Conservation (phyloP, 169 alveolate species). For the Plasmodium sp. region DNA sequence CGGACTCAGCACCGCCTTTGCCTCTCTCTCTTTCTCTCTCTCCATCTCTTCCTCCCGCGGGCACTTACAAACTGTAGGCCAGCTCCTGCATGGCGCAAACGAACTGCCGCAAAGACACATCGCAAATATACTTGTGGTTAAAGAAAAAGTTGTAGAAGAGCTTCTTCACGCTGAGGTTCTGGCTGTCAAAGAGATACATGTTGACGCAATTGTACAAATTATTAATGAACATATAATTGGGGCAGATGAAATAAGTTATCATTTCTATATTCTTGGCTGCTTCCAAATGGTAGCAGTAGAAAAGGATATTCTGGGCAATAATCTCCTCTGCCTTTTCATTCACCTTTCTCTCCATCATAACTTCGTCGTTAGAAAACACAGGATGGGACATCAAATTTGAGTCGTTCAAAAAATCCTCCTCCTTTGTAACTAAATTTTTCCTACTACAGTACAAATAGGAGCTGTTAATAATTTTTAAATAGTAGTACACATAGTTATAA, state of each 20-base stretch:
- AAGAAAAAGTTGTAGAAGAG: constrained; percentile 60
- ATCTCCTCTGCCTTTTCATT: constrained; percentile 49
- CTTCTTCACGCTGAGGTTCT: neutral
- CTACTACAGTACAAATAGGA: constrained; percentile 13
- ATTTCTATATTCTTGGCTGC: constrained; percentile 51
- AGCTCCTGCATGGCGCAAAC: constrained; percentile 27
- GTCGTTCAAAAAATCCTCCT: neutral
- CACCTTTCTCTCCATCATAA: constrained; percentile 15
- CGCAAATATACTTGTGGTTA: constrained; percentile 46
- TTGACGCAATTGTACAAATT: constrained; percentile 33
- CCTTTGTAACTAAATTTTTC: constrained; percentile 11
- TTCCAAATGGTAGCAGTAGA: constrained; percentile 26
- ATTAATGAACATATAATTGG: constrained; percentile 42
- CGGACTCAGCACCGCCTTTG: neutral
- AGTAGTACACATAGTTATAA: constrained; percentile 30
- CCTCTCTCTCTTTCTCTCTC: neutral
- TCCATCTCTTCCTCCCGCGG: neutral
- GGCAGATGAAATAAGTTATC: constrained; percentile 61
- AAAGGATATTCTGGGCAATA: constrained; percentile 51
- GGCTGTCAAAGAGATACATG: constrained; percentile 36
- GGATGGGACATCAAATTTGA: neutral
- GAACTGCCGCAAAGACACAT: constrained; percentile 33
- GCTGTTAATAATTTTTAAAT: constrained; percentile 46
- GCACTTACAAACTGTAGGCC: constrained; percentile 30
- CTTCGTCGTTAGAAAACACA: neutral